Conservation (phyloP, 495 filamentous ascomycete genomes). For the Zalerion maritima region DNA sequence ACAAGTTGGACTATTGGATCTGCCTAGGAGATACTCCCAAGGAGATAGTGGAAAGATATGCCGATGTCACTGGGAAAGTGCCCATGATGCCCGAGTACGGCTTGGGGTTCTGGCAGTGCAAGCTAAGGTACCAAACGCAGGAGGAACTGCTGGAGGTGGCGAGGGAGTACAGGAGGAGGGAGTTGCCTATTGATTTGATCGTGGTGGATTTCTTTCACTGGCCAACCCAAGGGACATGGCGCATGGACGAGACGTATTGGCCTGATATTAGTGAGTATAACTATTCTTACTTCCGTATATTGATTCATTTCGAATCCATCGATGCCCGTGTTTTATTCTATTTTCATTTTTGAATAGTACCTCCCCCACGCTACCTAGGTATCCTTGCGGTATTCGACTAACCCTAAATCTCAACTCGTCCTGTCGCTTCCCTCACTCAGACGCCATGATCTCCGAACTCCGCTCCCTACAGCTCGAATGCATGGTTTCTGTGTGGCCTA, state of each 20-base stretch:
- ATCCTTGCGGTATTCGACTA: too few species aligned
- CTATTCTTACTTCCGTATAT: too few species aligned
- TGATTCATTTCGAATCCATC: too few species aligned
- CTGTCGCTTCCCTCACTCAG: too few species aligned
- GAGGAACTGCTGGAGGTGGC: slow-evolving; percentile 40
- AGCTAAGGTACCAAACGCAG: slow-evolving; percentile 44
- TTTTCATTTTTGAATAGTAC: too few species aligned
- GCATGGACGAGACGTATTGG: slow-evolving; percentile 42
- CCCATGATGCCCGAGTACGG: slow-evolving; percentile 51
- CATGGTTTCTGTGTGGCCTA: slow-evolving; percentile 49
- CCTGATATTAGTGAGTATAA: slow-evolving; percentile 32
- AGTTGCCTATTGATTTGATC: slow-evolving; percentile 40
- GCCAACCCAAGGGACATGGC: slow-evolving; percentile 44
- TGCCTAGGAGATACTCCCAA: slow-evolving; percentile 37
- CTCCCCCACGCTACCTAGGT: too few species aligned
- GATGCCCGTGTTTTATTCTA: background rate
- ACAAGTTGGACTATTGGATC: slow-evolving; percentile 42
- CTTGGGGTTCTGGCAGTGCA: slow-evolving; percentile 49
- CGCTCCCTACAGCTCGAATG: slow-evolving; percentile 35
- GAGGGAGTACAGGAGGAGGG: slow-evolving; percentile 34
- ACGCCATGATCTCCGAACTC: slow-evolving; percentile 41
- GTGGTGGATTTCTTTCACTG: slow-evolving; percentile 49
- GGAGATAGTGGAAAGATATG: slow-evolving; percentile 38
- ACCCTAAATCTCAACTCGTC: too few species aligned
- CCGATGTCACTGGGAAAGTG: slow-evolving; percentile 33